A percentile compares a stretch with the other conserved stretches of the same genome.
phyloP scores from a whole-genome alignment of 2,329 filamentous ascomycete species.

The Aureobasidium namibiae region DNA sequence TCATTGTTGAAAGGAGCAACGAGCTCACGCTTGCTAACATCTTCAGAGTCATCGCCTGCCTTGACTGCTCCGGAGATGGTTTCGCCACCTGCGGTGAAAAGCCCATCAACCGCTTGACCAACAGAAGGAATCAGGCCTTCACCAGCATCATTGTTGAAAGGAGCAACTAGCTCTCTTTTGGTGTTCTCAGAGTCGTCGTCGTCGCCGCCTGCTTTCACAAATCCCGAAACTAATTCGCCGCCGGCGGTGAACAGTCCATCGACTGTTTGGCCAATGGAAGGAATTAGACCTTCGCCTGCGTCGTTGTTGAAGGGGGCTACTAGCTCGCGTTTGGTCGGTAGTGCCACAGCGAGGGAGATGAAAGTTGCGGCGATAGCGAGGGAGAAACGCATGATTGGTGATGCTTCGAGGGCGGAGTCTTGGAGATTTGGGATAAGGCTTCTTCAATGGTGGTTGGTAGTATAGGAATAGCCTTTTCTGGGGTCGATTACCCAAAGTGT shows the following conservation, averaged over 20 bases:
- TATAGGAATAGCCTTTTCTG: too few species aligned
- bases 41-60: neutral
- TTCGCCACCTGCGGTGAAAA: neutral
- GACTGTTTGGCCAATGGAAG: neutral
- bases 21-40: neutral
- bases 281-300: neutral
- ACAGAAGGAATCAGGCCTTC: neutral
- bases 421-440: neutral
- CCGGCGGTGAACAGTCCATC: neutral
- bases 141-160: neutral
- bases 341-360: neutral
- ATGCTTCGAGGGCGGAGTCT: neutral
- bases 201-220: neutral
- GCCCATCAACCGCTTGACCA: neutral
- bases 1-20: too few species aligned
- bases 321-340: neutral
- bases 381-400: neutral
- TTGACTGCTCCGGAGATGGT: neutral
- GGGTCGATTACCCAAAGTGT: too few species aligned
- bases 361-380: neutral
- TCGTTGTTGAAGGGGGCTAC: neutral
- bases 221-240: neutral
- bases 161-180: neutral
- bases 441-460: neutral
- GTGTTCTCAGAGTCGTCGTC: neutral